Evolutionary conservation across 192 early-diverging fungal species (phyloP).

Genomic region (Backusella sp.): DNA sequence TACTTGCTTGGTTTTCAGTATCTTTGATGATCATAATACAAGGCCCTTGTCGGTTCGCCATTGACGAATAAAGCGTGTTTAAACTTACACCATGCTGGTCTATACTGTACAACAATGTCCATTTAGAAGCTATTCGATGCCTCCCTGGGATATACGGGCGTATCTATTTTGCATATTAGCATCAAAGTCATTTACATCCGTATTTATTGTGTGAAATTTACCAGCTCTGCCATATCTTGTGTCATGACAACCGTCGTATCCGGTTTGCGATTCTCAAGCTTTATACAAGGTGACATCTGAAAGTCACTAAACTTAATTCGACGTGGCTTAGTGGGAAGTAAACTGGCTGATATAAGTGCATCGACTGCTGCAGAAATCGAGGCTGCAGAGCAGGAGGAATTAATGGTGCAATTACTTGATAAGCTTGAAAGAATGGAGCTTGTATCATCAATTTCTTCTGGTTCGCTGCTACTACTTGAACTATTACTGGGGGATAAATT

Average conservation of each 20-base stretch:
- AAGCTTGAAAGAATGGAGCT: conserved; percentile 6
- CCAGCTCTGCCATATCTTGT: conserved; percentile 44
- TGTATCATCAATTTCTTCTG: background rate
- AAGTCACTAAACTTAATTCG: conserved; percentile 10
- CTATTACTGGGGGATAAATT: background rate
- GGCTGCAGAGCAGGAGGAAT: conserved; percentile 6
- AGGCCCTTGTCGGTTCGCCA: conserved; percentile 61
- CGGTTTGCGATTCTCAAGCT: conserved; percentile 38
- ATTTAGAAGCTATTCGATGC: conserved; percentile 69
- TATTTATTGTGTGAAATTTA: conserved; percentile 17
- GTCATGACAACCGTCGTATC: conserved; percentile 49
- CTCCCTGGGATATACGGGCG: conserved; percentile 77
- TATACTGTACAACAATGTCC: conserved; percentile 86
- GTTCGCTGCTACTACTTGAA: background rate
- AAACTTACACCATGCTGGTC: conserved; percentile 94
- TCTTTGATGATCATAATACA: conserved; percentile 71
- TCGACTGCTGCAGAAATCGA: conserved; percentile 19
- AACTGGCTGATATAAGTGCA: conserved; percentile 26
- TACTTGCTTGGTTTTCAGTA: conserved; percentile 46
- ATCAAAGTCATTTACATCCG: background rate
- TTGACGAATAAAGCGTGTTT: conserved; percentile 71
- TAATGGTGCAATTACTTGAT: background rate
- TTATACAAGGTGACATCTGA: conserved; percentile 30
- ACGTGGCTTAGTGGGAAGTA: conserved; percentile 8
- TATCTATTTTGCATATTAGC: conserved; percentile 49